phyloP scores from a whole-genome alignment of 257 asterid genomes.

The Nicotiana tomentosiformis region DNA sequence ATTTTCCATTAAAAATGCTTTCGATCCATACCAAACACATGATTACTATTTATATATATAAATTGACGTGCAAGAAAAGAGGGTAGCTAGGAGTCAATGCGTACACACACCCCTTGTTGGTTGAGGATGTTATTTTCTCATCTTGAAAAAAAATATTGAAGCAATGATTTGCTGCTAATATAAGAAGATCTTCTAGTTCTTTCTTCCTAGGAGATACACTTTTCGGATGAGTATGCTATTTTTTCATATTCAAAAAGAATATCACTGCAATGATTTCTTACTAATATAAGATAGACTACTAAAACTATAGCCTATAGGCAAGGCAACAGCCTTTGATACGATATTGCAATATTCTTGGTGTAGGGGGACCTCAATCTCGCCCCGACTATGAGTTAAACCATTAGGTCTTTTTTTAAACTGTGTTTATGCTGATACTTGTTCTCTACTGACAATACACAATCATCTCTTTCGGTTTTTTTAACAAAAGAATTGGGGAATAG shows the following conservation, averaged over 20 bases:
- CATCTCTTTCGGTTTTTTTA: background rate
- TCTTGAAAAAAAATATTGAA: background rate
- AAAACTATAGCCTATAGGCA: background rate
- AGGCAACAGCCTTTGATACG: background rate
- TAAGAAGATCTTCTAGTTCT: background rate
- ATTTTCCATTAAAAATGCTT: background rate
- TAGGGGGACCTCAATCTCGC: background rate
- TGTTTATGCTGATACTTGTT: background rate
- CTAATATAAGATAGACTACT: conserved; percentile 1
- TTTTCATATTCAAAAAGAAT: too few species aligned
- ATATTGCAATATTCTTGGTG: too few species aligned
- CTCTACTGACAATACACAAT: conserved; percentile 7
- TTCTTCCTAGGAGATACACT: too few species aligned
- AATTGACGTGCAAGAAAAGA: conserved; percentile 9
- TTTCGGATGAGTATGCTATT: background rate
- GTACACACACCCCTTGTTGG: background rate
- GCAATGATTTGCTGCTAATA: background rate
- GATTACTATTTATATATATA: background rate
- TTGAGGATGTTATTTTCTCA: background rate
- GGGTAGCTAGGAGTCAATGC: background rate
- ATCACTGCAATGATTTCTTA: background rate
- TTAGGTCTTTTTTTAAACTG: background rate
- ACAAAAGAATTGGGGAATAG: background rate
- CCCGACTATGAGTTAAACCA: too few species aligned
- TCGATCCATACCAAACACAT: background rate